Conservation (phyloP, 371 early-diverging fungal genomes). For the Coemansia sp. region DNA sequence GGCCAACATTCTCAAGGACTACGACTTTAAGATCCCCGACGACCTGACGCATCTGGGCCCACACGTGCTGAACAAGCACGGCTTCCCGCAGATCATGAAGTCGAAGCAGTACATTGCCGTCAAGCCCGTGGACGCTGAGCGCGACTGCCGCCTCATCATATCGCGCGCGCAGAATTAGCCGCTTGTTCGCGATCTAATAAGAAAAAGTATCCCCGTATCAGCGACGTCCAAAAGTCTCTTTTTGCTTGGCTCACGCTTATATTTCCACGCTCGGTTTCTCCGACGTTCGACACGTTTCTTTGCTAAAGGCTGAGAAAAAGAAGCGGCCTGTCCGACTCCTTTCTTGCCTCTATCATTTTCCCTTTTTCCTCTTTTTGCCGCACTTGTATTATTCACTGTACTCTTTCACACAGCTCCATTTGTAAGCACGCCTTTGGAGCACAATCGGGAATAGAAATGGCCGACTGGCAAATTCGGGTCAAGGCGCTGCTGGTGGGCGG, state of each 20-base stretch:
- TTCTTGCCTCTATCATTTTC: constrained; percentile 4
- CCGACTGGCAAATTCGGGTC: constrained; percentile 40
- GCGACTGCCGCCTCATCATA: background rate
- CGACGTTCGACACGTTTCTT: background rate
- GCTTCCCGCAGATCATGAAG: constrained; percentile 19
- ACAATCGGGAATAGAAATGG: background rate
- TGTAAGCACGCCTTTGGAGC: too few relatives aligned
- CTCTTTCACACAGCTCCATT: too few relatives aligned
- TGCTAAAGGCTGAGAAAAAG: background rate
- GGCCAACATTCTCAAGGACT: constrained; percentile 37
- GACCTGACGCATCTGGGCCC: constrained; percentile 29
- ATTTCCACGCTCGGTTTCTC: too few relatives aligned
- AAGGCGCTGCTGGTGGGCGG: constrained; percentile 48
- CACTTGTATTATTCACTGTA: background rate
- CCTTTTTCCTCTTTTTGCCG: background rate
- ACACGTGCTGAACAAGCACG: constrained; percentile 21
- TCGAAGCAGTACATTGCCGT: constrained; percentile 26
- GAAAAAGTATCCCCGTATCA: too few relatives aligned
- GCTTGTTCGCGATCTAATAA: background rate
- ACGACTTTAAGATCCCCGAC: constrained; percentile 21
- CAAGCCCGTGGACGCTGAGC: constrained; percentile 15
- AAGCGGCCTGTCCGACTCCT: background rate
- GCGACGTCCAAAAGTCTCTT: too few relatives aligned
- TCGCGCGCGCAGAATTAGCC: background rate
- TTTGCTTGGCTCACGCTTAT: too few relatives aligned